Evolutionary conservation across 176 grass and related monocot species (phyloP).

Genomic region (Typha latifolia): DNA sequence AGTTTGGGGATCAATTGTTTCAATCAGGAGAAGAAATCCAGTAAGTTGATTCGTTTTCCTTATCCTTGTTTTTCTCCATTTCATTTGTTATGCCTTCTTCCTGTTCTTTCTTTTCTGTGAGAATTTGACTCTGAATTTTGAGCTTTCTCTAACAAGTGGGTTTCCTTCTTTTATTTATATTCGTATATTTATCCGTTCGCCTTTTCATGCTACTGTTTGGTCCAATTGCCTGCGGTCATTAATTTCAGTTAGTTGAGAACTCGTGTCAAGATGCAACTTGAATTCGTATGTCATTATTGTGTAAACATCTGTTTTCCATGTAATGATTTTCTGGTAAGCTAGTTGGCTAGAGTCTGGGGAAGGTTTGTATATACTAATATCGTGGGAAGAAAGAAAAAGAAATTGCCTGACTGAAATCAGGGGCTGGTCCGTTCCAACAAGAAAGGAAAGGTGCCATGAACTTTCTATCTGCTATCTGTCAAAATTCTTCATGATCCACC

Average conservation of each 20-base stretch:
- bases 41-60: slow-evolving; percentile 27
- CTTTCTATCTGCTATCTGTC: too few species aligned
- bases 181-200: neutral
- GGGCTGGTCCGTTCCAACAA: too few species aligned
- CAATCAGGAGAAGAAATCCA: slow-evolving; percentile 28
- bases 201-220: neutral
- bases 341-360: too few species aligned
- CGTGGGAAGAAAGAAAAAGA: too few species aligned
- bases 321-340: too few species aligned
- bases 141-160: neutral
- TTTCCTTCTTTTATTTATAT: neutral
- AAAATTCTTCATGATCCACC: too few species aligned
- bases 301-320: too few species aligned
- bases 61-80: neutral
- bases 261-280: neutral
- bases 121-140: slow-evolving; percentile 3
- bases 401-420: too few species aligned
- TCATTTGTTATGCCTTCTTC: neutral
- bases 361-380: too few species aligned
- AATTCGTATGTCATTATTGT: too few species aligned
- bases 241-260: neutral
- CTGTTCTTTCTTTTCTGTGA: neutral
- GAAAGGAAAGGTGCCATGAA: too few species aligned
- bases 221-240: neutral
- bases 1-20: slow-evolving; percentile 30